These are phyloP conservation scores for Fusarium siculi DNA, from an alignment of 2,329 filamentous ascomycete species.

Conservation along the genomic window DNA sequence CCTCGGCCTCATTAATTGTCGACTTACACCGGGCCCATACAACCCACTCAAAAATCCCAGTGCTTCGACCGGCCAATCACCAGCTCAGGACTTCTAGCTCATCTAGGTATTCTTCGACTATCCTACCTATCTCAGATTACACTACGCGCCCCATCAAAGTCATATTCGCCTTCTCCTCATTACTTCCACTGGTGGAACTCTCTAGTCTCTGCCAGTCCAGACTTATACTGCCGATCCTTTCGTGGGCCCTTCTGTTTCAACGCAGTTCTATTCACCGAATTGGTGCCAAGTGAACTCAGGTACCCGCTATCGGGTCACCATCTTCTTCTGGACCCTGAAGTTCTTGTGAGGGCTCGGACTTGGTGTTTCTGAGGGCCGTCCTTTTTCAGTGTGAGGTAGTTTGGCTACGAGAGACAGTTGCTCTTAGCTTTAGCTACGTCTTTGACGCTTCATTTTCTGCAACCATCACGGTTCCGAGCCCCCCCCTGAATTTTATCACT, in stretches of 20 bases:
- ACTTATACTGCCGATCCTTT: conserved; percentile 9
- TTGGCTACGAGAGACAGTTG: conserved; percentile 10
- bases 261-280: not conserved
- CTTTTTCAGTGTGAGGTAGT: conserved; percentile 8
- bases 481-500: not conserved
- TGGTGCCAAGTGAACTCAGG: conserved; percentile 1
- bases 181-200: conserved; percentile 18
- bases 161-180: conserved; percentile 3
- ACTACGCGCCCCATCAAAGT: conserved; percentile 20
- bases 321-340: not conserved
- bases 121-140: conserved; percentile 5
- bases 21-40: conserved; percentile 38
- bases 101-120: conserved; percentile 5
- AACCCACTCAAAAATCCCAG: conserved; percentile 22
- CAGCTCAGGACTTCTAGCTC: conserved; percentile 2
- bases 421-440: not conserved
- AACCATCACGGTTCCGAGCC: not conserved
- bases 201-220: conserved; percentile 1
- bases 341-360: conserved; percentile 3
- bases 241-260: conserved; percentile 15
- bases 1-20: conserved; percentile 4
- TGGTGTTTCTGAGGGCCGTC: conserved; percentile 4
- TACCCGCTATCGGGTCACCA: conserved; percentile 9
- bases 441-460: conserved; percentile 7
- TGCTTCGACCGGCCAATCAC: conserved; percentile 27